Conservation (phyloP, 108 stramenopile species). For the Pseudonitzschia delicatissima region DNA sequence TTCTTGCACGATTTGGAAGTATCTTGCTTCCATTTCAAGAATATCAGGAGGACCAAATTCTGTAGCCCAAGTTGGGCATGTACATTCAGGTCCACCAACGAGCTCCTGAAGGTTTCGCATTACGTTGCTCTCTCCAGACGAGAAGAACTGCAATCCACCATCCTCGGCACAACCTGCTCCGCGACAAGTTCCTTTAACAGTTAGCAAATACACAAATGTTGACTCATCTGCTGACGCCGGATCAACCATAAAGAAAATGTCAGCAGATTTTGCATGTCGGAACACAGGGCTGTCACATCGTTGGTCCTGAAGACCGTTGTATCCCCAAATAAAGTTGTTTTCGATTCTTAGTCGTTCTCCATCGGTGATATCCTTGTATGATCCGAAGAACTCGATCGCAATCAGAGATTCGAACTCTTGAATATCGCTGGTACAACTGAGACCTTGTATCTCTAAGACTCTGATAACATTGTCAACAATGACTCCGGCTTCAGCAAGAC, state of each 20-base stretch:
- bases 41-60: slow-evolving; percentile 16
- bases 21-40: slow-evolving; percentile 25
- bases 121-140: neutral
- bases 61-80: slow-evolving; percentile 13
- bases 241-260: slow-evolving; percentile 20
- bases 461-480: slow-evolving; percentile 20
- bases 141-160: slow-evolving; percentile 13
- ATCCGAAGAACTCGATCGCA: slow-evolving; percentile 29
- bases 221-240: slow-evolving; percentile 1
- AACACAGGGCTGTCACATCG: slow-evolving; percentile 30
- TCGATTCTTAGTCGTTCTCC: slow-evolving; percentile 16
- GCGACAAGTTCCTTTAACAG: slow-evolving; percentile 29
- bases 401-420: slow-evolving; percentile 24
- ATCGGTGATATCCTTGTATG: slow-evolving; percentile 13
- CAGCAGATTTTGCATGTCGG: slow-evolving; percentile 16
- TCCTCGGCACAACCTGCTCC: slow-evolving; percentile 24
- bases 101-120: slow-evolving; percentile 3
- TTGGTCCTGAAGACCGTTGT: slow-evolving; percentile 29
- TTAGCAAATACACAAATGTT: slow-evolving; percentile 26
- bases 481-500: slow-evolving; percentile 21
- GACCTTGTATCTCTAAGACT: slow-evolving; percentile 23
- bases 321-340: slow-evolving; percentile 21
- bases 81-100: slow-evolving; percentile 13
- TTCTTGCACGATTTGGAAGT: slow-evolving; percentile 16
- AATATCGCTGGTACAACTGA: slow-evolving; percentile 6